These are phyloP conservation scores for Cryptococcus hybrid DNA, from an alignment of 1,284 basidiomycete genomes.

Conservation along the genomic window DNA sequence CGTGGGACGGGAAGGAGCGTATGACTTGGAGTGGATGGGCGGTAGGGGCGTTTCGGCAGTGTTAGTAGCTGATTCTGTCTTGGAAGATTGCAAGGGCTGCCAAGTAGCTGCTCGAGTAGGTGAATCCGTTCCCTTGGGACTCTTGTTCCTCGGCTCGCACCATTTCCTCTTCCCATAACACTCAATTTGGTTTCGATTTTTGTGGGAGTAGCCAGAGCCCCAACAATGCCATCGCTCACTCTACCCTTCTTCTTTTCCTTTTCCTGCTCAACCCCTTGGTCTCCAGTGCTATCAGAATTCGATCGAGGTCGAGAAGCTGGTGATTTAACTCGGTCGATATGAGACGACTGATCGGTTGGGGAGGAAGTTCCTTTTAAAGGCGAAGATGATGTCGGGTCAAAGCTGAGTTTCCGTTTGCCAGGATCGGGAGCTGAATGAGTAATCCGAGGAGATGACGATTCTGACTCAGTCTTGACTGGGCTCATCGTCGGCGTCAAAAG, in stretches of 20 bases:
- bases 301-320: background rate
- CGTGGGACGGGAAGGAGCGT: background rate
- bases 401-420: background rate
- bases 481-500: background rate
- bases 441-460: background rate
- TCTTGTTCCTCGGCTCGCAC: background rate
- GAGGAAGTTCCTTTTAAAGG: background rate
- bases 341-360: background rate
- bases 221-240: constrained; percentile 6
- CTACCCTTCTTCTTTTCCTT: constrained; percentile 5
- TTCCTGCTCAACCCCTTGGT: background rate
- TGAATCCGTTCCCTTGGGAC: background rate
- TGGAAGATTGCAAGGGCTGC: background rate
- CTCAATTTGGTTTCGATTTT: background rate
- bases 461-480: background rate
- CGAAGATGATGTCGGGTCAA: background rate
- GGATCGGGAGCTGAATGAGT: constrained; percentile 3
- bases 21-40: background rate
- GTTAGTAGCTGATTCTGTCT: too few relatives aligned
- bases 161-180: background rate
- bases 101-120: too few relatives aligned
- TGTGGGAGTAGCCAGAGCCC: background rate
- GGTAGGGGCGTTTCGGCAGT: too few relatives aligned
- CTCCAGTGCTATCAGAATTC: constrained; percentile 4
- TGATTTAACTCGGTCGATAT: background rate